Percentiles rank a stretch among this genome's conserved stretches.
Evolutionary conservation across 805 yeast species (phyloP).

Genomic region (Wickerhamiella bombiphila): DNA sequence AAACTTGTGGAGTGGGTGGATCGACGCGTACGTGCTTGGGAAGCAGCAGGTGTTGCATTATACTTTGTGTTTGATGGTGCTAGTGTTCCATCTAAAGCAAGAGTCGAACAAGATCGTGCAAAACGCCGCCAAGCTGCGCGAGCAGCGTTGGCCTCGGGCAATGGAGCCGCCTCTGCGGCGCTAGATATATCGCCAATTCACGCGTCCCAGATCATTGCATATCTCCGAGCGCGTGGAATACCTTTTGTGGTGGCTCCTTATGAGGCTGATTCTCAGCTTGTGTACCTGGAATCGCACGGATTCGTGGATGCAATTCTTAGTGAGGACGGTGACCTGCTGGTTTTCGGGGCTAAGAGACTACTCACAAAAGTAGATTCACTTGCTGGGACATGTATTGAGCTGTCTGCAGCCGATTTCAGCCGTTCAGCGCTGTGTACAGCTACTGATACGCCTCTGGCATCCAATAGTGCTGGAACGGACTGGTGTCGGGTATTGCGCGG

Average conservation of each 20-base stretch:
- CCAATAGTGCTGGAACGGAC: neutral
- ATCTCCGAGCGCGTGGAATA: constrained; percentile 39
- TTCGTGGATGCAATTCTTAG: constrained; percentile 73
- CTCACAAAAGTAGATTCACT: constrained; percentile 63
- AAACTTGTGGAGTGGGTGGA: constrained; percentile 47
- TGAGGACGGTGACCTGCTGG: constrained; percentile 84
- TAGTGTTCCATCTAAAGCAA: constrained; percentile 59
- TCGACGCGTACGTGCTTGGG: constrained; percentile 51
- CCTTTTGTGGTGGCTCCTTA: constrained; percentile 88
- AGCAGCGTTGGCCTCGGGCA: constrained; percentile 3
- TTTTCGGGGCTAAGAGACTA: constrained; percentile 68
- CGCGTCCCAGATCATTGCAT: constrained; percentile 69
- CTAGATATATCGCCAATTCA: constrained; percentile 76
- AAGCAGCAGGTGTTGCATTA: constrained; percentile 57
- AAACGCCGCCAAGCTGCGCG: constrained; percentile 40
- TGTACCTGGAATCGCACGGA: constrained; percentile 62
- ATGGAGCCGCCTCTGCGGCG: constrained; percentile 3
- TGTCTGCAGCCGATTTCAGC: constrained; percentile 43
- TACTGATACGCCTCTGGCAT: neutral
- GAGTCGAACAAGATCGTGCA: constrained; percentile 54
- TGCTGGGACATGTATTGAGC: constrained; percentile 61
- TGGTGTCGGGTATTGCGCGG: constrained; percentile 30
- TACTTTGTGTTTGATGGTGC: constrained; percentile 92
- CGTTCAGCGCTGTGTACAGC: constrained; percentile 1
- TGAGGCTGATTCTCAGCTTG: constrained; percentile 97